Conservation (phyloP, 768 basidiomycete genomes). For the Russula lepida region DNA sequence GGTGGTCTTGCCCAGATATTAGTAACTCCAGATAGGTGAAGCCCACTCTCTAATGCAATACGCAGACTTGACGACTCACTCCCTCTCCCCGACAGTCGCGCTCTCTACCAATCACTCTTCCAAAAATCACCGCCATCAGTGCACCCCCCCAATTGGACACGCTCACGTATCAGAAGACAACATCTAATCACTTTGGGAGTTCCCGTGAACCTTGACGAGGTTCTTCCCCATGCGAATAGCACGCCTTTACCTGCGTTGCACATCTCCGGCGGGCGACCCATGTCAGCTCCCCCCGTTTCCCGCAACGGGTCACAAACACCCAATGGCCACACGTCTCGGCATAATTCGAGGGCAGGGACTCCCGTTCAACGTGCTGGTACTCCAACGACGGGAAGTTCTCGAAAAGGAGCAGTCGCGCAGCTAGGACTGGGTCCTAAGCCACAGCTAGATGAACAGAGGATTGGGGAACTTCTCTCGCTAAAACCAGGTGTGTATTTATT, state of each 20-base stretch:
- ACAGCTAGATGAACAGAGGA: slow-evolving; percentile 55
- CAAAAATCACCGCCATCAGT: slow-evolving; percentile 61
- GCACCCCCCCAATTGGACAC: slow-evolving; percentile 89
- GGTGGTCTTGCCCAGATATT: slow-evolving; percentile 78
- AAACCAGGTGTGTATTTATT: slow-evolving; percentile 47
- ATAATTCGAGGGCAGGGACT: slow-evolving; percentile 44
- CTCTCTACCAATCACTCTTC: slow-evolving; percentile 64
- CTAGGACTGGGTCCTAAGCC: slow-evolving; percentile 70
- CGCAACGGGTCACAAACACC: slow-evolving; percentile 32
- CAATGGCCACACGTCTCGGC: slow-evolving; percentile 30
- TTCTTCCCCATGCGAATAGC: slow-evolving; percentile 57
- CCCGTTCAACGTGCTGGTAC: slow-evolving; percentile 31
- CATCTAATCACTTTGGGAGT: slow-evolving; percentile 88
- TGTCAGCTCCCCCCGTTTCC: slow-evolving; percentile 68
- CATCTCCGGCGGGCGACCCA: slow-evolving; percentile 76
- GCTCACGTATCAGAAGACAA: slow-evolving; percentile 82
- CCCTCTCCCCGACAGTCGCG: slow-evolving; percentile 48
- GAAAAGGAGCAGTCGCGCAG: slow-evolving; percentile 30
- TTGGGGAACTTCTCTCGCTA: slow-evolving; percentile 56
- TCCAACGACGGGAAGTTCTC: slow-evolving; percentile 31
- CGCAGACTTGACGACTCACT: slow-evolving; percentile 22
- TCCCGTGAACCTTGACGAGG: slow-evolving; percentile 92
- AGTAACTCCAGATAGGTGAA: slow-evolving; percentile 65
- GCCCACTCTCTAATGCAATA: slow-evolving; percentile 9
- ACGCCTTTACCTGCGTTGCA: slow-evolving; percentile 71